Evolutionary conservation across 805 yeast species (phyloP).

Genomic region (Ogataea pignaliae): DNA sequence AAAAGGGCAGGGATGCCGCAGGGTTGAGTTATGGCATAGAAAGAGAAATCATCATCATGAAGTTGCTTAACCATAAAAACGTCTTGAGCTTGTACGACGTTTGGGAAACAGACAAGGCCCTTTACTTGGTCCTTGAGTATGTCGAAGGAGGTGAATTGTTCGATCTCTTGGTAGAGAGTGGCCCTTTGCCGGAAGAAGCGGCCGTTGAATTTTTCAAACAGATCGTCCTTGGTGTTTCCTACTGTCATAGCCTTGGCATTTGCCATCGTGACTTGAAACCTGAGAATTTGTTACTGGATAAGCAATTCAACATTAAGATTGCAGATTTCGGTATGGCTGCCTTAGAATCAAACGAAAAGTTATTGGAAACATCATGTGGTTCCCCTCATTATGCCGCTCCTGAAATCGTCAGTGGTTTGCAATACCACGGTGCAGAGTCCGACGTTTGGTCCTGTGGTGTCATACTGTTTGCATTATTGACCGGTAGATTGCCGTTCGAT

Average conservation of each 20-base stretch:
- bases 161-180: slow-evolving; percentile 84
- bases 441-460: slow-evolving; percentile 99
- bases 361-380: slow-evolving; percentile 94
- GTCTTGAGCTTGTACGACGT: slow-evolving; percentile 78
- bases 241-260: slow-evolving; percentile 62
- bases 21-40: slow-evolving; percentile 80
- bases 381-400: slow-evolving; percentile 99
- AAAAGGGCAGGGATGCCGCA: slow-evolving; percentile 42
- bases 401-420: slow-evolving; percentile 92
- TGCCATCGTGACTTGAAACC: slow-evolving; percentile 81
- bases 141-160: slow-evolving; percentile 97
- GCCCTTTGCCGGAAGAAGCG: slow-evolving; percentile 82
- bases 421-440: slow-evolving; percentile 93
- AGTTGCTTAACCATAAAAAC: slow-evolving; percentile 70
- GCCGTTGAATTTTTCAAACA: slow-evolving; percentile 86
- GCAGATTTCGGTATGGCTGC: slow-evolving; percentile 99
- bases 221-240: slow-evolving; percentile 58
- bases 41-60: slow-evolving; percentile 82
- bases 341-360: slow-evolving; percentile 68
- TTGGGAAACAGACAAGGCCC: slow-evolving; percentile 80
- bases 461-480: slow-evolving; percentile 84
- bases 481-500: slow-evolving; percentile 95
- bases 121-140: slow-evolving; percentile 87
- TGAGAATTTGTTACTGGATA: slow-evolving; percentile 73
- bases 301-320: slow-evolving; percentile 82